Percentiles rank a stretch among this genome's conserved stretches.
Conservation (phyloP, 1,284 basidiomycete genomes). For the Cystobasidiaceae sp. region DNA sequence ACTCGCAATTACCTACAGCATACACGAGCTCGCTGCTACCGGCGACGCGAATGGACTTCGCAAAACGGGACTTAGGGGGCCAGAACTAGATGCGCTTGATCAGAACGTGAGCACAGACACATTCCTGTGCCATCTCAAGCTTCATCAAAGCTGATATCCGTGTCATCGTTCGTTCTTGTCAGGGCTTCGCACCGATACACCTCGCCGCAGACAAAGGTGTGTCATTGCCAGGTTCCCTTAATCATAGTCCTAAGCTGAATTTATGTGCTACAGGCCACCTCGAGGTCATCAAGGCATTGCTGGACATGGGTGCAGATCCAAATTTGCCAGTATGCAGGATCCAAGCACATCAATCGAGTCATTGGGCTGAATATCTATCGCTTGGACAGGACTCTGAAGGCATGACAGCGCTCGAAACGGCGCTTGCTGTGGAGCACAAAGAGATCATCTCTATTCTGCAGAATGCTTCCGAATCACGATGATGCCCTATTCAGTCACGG, state of each 20-base stretch:
- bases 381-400: conserved; percentile 22
- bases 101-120: neutral
- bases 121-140: neutral
- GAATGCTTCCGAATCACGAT: too few species aligned
- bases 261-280: conserved; percentile 2
- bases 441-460: conserved; percentile 10
- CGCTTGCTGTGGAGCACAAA: conserved; percentile 6
- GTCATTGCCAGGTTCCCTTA: neutral
- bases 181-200: conserved; percentile 28
- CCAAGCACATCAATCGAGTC: too few species aligned
- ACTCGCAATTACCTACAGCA: neutral
- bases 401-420: conserved; percentile 20
- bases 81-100: conserved; percentile 2
- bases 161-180: neutral
- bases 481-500: too few species aligned
- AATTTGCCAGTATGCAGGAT: neutral
- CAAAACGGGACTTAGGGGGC: neutral
- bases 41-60: conserved; percentile 2
- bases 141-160: neutral
- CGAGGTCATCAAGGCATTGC: neutral
- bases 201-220: conserved; percentile 25
- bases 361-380: neutral
- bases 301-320: conserved; percentile 9
- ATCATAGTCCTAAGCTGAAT: neutral
- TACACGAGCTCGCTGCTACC: conserved; percentile 12